Conservation (phyloP, 2,329 filamentous ascomycete species). For the Xylariales sp. region DNA sequence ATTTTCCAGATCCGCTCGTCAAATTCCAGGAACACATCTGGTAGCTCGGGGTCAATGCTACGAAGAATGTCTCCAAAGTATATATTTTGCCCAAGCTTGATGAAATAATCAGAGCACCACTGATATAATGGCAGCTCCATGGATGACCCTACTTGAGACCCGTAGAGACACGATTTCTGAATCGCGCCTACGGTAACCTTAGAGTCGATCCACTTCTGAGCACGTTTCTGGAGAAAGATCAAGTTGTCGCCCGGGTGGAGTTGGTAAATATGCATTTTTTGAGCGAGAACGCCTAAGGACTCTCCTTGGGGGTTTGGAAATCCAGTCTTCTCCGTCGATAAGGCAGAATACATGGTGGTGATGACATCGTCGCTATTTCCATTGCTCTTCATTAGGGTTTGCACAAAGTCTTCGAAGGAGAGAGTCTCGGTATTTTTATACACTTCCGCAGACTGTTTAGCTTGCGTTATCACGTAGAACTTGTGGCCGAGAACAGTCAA, state of each 20-base stretch:
- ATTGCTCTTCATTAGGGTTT: neutral
- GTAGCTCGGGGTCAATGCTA: neutral
- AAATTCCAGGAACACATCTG: neutral
- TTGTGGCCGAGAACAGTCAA: neutral
- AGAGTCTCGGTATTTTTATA: neutral
- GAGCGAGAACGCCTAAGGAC: neutral
- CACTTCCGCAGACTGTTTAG: neutral
- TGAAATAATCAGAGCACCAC: constrained; percentile 1
- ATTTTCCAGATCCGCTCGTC: constrained; percentile 7
- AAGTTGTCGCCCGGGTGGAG: neutral
- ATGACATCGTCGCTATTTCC: neutral
- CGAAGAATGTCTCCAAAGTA: constrained; percentile 2
- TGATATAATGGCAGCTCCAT: neutral
- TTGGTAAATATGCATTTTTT: constrained; percentile 9
- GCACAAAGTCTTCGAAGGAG: constrained; percentile 5
- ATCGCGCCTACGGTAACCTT: neutral
- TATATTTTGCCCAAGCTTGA: neutral
- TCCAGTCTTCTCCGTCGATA: neutral
- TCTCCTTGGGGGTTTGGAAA: constrained; percentile 3
- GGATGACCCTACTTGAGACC: neutral
- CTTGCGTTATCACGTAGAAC: neutral
- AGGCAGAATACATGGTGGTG: neutral
- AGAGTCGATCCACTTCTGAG: neutral
- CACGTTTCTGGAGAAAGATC: neutral
- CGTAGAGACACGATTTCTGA: neutral